Evolutionary conservation across 1,139 yeast species (phyloP), one percentile per base, ranked within the genome.

Genomic region (Kurtzmaniella quercitrusa): DNA sequence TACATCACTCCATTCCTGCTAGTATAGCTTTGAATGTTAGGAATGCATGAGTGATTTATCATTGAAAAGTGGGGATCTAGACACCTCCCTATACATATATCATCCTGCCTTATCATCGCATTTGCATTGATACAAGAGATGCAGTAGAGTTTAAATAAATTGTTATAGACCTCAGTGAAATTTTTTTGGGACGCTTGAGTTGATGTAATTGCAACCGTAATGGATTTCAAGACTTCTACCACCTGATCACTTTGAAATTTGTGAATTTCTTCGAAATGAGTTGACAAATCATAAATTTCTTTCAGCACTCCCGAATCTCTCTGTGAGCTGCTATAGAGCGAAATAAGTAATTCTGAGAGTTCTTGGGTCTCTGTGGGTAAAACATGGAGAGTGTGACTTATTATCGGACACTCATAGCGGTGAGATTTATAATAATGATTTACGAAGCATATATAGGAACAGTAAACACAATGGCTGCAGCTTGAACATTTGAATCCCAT

Each of bases 1-100:
- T 33, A 39, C 16, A 43, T 39, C 3, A 50, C 45, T 5, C 39
- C 43, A 2, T 51, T 44, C 4, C 51, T 46, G 16, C 49, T 45
- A 48, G 61, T 59, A 4, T 58, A 45, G 6, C 59, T 40, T 7
- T 53, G 43, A 28, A 63, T 56, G 43, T 71, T 61, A 6, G 68
- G 65, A n/a, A 53, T 41, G 45, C 68, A 63, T 3, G 63, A 58
- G 47, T 63, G 68, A 40, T 63, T 63, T 8, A 63, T 50, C 33
- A 68, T 46, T 5, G 74, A 53, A 46, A 68, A 60, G 3, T 52
- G 45, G 0, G 70, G 67, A 45, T 71, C 75, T 45, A 71, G 54
- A 50, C 58, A 54, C 8, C 55, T 41, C 0, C 76, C 76, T 35
- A 61, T 52, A 5, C 49, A 43, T 38, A 60, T 63, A 15, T 50